Base-by-base conservation (phyloP, 1,284 basidiomycete species). In the Leccinum griseonigrum region DNA sequence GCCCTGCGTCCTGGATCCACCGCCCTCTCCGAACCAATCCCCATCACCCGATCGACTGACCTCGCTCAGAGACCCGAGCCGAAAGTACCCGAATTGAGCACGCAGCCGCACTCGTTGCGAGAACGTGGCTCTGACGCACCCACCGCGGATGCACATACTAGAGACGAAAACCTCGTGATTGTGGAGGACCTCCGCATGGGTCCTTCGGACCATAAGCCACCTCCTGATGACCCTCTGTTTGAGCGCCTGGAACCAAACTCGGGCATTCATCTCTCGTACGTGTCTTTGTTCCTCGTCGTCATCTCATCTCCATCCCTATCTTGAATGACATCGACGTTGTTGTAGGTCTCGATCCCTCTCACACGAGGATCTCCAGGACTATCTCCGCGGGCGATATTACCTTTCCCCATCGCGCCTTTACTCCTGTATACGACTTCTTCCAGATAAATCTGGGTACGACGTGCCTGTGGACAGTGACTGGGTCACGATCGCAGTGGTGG, bases 401-500 rank as follows among this genome's bases (percentile, higher is more conserved):
- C 81, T 99, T 51, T 88, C 92, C 0, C 94, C 95, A 0, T 94
- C 94, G 0, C 85, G 83, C 31, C 79, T 99, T 34, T 98, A 99
- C 78, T 94, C 94, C 5, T 84, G 89, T 54, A 83, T 94, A 52
- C 87, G 91, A 11, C 83, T 92, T 0, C 82, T 88, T 8, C 84
- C 88, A 0, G 88, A 91, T 68, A 90, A 92, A 66, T 86, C 89
- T 60, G 88, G 88, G 14, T 96, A 95, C 74, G 94, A 97, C 57
- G 84, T 99, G 0, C 96, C 96, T 2, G 87, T 98, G 4, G 85
- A 87, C 5, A 92, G 92, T 2, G 97, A 98, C 75, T 98, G 91
- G 90, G 84, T 96, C 53, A 91, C 92, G 8, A 91, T 97, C 58
- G 94, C 91, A 1, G 93, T 95, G 7, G 85, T 97, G 26, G 94